These are phyloP conservation scores for Eimeria acervulina DNA, from an alignment of 169 alveolate species.

Conservation along the genomic window DNA sequence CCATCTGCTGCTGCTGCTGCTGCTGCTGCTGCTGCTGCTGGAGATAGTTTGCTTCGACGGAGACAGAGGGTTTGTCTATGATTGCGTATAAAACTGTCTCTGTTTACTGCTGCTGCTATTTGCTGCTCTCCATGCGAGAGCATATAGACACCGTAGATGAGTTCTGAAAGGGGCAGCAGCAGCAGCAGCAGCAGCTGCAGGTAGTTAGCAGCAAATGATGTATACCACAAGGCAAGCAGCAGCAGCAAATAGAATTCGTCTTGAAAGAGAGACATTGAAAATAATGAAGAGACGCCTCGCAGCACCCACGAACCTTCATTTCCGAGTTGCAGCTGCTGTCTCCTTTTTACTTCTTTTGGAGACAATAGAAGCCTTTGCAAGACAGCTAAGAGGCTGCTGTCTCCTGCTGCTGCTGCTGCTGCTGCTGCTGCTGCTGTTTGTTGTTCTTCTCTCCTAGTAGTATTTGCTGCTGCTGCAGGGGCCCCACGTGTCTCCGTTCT, in stretches of 20 bases:
- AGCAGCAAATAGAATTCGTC: constrained; percentile 28
- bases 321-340: background rate
- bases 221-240: constrained; percentile 21
- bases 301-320: background rate
- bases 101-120: background rate
- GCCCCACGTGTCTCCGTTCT: constrained; percentile 2
- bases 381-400: background rate
- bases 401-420: constrained; percentile 54
- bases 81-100: too few species aligned
- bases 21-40: background rate
- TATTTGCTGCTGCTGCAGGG: background rate
- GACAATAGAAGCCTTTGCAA: background rate
- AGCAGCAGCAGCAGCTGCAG: constrained; percentile 12
- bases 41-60: background rate
- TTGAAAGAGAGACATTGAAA: background rate
- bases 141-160: background rate
- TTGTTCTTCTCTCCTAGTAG: background rate
- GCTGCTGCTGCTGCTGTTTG: background rate
- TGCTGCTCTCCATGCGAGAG: background rate
- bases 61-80: background rate
- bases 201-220: constrained; percentile 15
- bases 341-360: background rate
- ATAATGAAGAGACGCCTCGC: background rate
- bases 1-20: too few species aligned
- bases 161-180: constrained; percentile 29